A percentile compares a stretch with the other conserved stretches of the same genome.
These are phyloP conservation scores for Plectranthus barbatus DNA, from an alignment of 257 asterid species.

Conservation along the genomic window DNA sequence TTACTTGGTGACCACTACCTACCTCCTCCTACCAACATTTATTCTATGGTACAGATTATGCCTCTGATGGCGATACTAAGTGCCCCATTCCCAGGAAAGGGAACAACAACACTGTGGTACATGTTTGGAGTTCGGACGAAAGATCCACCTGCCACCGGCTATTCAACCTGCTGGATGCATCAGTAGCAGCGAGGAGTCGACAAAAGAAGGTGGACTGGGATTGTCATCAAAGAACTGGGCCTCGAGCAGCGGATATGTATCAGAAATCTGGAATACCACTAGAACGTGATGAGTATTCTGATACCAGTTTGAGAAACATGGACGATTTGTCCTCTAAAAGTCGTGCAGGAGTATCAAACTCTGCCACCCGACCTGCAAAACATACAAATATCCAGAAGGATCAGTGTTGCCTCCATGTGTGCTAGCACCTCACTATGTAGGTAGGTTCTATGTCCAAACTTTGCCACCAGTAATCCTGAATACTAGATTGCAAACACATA, in stretches of 20 bases:
- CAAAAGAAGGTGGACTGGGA: background rate
- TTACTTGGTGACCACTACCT: conserved; percentile 7
- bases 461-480: background rate
- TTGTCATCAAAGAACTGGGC: background rate
- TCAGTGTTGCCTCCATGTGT: background rate
- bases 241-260: background rate
- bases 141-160: background rate
- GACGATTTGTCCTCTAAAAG: conserved; percentile 90
- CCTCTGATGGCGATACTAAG: background rate
- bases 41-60: conserved; percentile 31
- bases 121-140: background rate
- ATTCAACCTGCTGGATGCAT: conserved; percentile 8
- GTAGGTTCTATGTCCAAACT: no score
- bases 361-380: conserved; percentile 87
- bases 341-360: conserved; percentile 77
- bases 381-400: background rate
- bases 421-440: background rate
- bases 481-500: background rate
- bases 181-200: background rate
- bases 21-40: conserved; percentile 17
- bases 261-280: conserved; percentile 44
- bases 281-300: conserved; percentile 82
- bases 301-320: conserved; percentile 88
- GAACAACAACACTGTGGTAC: background rate
- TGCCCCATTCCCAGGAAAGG: background rate